Evolutionary conservation across 2,329 filamentous ascomycete species (phyloP), one percentile per base, ranked within the genome.

Genomic region (Tolypocladium amazonense): DNA sequence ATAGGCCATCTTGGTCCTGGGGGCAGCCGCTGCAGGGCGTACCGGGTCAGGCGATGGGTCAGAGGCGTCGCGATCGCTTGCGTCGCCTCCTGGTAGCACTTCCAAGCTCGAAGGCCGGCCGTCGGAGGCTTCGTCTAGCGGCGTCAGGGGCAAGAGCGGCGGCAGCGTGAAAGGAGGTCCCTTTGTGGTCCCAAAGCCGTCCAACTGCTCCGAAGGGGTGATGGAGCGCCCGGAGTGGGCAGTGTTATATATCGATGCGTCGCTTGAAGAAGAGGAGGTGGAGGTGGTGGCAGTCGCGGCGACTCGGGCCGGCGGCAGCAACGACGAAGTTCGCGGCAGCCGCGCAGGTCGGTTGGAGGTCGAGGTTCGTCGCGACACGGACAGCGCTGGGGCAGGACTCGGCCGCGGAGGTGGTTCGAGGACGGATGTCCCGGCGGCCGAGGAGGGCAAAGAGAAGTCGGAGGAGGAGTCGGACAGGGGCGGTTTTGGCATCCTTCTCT

Each of bases 261-360:
- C 27, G 35, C 25, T 27, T 7, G 55, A 45, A 23, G 56, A 45
- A 25, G 56, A 57, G 25, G 47, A 52, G 33, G 61, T 59, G 8
- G 53, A 45, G 15, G 57, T 41, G 23, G 60, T n/a, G 33, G 58
- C n/a, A 50, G 58, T 60, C 61, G 62, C 60, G 30, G 57, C 54
- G 45, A 53, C 33, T n/a, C 57, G 69, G 63, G 71, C 69, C 41
- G 75, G 71, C 52, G 76, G 75, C n/a, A 78, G 68, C 58, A 79
- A 70, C 53, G 77, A 79, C 38, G 77, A 78, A 33, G 72, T 74
- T 62, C 76, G 75, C 56, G 76, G 75, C 50, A 73, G 72, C 52
- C 72, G 72, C 56, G 69, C 61, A 23, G 69, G 68, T 47, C 72
- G 59, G 53, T 67, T 67, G 50, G 65, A 67, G 61, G 70, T 67